phyloP scores from a whole-genome alignment of 805 yeast species.

The Pichia phayaonensis region DNA sequence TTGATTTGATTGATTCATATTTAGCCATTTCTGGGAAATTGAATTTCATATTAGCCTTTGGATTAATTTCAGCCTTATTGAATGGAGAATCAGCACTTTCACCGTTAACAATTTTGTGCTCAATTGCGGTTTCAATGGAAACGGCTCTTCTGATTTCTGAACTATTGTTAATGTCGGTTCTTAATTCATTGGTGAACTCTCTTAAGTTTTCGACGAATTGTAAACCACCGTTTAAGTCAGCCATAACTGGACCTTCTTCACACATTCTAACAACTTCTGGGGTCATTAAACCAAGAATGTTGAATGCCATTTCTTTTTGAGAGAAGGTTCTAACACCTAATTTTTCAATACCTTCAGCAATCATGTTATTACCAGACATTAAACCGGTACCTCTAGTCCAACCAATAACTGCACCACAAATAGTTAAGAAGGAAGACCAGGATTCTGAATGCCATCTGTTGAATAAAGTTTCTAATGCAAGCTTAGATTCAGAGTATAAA shows the following conservation, averaged over 20 bases:
- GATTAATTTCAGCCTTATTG: slow-evolving; percentile 69
- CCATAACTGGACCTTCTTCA: slow-evolving; percentile 92
- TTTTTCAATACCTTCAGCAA: slow-evolving; percentile 95
- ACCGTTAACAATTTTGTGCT: slow-evolving; percentile 79
- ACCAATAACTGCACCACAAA: slow-evolving; percentile 98
- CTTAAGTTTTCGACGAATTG: slow-evolving; percentile 88
- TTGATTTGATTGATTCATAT: slow-evolving; percentile 60
- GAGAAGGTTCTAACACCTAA: slow-evolving; percentile 97
- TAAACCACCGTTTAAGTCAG: slow-evolving; percentile 98
- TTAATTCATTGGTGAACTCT: slow-evolving; percentile 72
- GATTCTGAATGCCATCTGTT: slow-evolving; percentile 99
- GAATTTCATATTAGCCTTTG: slow-evolving; percentile 91
- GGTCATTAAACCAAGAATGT: slow-evolving; percentile 86
- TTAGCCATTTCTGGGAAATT: slow-evolving; percentile 85
- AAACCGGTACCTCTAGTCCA: slow-evolving; percentile 99
- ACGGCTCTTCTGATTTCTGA: slow-evolving; percentile 95
- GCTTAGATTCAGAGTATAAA: slow-evolving; percentile 94
- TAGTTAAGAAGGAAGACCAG: slow-evolving; percentile 89
- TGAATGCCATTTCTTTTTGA: slow-evolving; percentile 99
- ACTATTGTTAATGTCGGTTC: slow-evolving; percentile 69
- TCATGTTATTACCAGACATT: slow-evolving; percentile 94
- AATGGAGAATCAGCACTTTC: slow-evolving; percentile 82
- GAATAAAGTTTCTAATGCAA: slow-evolving; percentile 90
- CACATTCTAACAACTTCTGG: slow-evolving; percentile 80
- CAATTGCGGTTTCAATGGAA: slow-evolving; percentile 85